phyloP scores from a whole-genome alignment of 2,329 filamentous ascomycete genomes.

The Colletotrichum siamense region DNA sequence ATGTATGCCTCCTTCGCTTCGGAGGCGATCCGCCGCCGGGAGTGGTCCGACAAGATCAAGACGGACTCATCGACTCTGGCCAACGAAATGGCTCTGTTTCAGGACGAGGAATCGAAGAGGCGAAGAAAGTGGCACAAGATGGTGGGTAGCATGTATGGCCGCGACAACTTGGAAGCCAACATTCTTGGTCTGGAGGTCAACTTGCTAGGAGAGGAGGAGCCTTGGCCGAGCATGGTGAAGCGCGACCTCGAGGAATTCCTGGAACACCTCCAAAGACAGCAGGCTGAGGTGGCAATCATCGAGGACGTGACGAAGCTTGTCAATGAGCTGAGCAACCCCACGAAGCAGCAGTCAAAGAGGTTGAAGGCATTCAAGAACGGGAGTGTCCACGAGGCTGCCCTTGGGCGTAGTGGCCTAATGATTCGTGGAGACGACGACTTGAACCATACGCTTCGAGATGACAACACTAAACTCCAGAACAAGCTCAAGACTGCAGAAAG shows the following conservation, averaged over 20 bases:
- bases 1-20: conserved; percentile 89
- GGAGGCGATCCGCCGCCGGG: conserved; percentile 83
- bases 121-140: conserved; percentile 90
- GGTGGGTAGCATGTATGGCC: conserved; percentile 75
- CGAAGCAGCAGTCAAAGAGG: conserved; percentile 83
- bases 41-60: conserved; percentile 93
- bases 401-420: conserved; percentile 86
- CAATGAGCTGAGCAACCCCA: conserved; percentile 80
- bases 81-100: conserved; percentile 90
- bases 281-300: conserved; percentile 69
- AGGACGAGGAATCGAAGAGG: conserved; percentile 90
- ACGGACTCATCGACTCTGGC: conserved; percentile 85
- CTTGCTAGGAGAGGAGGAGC: conserved; percentile 76
- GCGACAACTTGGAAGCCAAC: conserved; percentile 69
- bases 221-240: conserved; percentile 80
- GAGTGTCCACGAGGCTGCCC: conserved; percentile 87
- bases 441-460: conserved; percentile 77
- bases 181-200: conserved; percentile 85
- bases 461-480: conserved; percentile 77
- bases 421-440: conserved; percentile 89
- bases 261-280: conserved; percentile 66
- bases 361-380: conserved; percentile 96
- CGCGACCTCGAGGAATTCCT: conserved; percentile 80
- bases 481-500: conserved; percentile 85
- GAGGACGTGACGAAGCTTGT: conserved; percentile 78